These are phyloP conservation scores for Beauveria caledonica DNA, from an alignment of 2,329 filamentous ascomycete genomes.

Conservation along the genomic window DNA sequence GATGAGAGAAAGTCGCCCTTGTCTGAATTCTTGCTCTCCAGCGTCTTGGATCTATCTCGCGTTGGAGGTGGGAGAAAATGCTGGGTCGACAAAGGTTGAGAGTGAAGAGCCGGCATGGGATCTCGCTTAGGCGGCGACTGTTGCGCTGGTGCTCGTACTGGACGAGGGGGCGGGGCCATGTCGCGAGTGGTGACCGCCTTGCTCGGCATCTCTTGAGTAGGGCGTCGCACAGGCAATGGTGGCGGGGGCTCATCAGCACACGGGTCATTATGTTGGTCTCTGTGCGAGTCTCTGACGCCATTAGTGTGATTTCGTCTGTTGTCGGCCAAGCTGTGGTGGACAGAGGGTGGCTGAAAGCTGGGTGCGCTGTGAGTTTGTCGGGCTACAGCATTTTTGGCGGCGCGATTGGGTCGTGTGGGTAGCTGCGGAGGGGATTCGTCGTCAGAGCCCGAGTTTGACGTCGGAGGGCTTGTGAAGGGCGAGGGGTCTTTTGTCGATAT, in stretches of 20 bases:
- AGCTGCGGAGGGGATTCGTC: constrained; percentile 42
- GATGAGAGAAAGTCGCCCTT: constrained; percentile 14
- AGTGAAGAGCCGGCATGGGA: neutral
- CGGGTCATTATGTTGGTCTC: constrained; percentile 31
- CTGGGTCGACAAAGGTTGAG: constrained; percentile 17
- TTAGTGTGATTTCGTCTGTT: constrained; percentile 38
- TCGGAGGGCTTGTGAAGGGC: constrained; percentile 78
- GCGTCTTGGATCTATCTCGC: constrained; percentile 25
- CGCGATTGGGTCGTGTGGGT: constrained; percentile 42
- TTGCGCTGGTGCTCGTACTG: constrained; percentile 25
- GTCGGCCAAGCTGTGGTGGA: constrained; percentile 38
- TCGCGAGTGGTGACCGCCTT: neutral
- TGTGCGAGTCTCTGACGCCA: constrained; percentile 32
- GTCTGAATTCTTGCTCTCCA: constrained; percentile 30
- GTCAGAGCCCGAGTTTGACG: constrained; percentile 53
- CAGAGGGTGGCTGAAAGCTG: constrained; percentile 43
- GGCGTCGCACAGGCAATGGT: constrained; percentile 42
- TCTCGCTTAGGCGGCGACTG: neutral
- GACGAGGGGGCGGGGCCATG: constrained; percentile 26
- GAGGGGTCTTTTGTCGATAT: constrained; percentile 44
- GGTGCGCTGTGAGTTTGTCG: constrained; percentile 18
- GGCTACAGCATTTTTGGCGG: constrained; percentile 16
- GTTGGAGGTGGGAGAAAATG: constrained; percentile 24
- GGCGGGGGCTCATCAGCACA: constrained; percentile 37
- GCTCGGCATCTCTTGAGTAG: constrained; percentile 18